Evolutionary conservation across 108 stramenopile species (phyloP), one percentile per base, ranked within the genome.

Genomic region (Cyclotella sp.): DNA sequence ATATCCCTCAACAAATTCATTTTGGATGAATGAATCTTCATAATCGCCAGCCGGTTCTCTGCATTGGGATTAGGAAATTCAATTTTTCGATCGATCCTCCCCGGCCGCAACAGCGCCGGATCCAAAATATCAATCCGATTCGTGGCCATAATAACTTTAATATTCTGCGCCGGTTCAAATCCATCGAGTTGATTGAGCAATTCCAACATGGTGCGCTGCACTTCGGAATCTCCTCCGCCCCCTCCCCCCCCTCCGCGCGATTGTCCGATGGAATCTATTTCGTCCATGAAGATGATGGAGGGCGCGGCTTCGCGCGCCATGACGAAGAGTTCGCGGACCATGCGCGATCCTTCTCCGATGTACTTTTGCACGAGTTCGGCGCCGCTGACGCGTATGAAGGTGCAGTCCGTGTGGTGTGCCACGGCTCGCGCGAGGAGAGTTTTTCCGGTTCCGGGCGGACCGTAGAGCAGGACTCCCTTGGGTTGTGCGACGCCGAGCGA

Each of bases 261-360:
- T 43, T 86, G 84, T 16, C 99, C 99, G 68, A 99, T 98, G 76
- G 96, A 96, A 78, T 99, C 99, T 75, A 99, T 97, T 82, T 99
- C 99, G 79, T 99, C 99, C 99, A 99, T 99, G 75, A 99, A 99
- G 71, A 99, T 99, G 81, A 99, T 99, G 68, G 90, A 91, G 13
- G 99, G 99, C 15, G 98, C 96, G 0, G 97, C 97, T 86, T 99
- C 98, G 22, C 98, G 92, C 27, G 99, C 99, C 98, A 99, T 99
- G 72, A 99, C 96, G 78, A 99, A 99, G 44, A 99, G 88, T 89
- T 99, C 99, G 46, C 99, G 95, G 29, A 99, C 99, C 99, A 99
- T 99, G 18, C 98, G 89, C 18, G 94, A 93, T 68, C 99, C 99
- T 73, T 99, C 99, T n/a, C 99, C 99, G 63, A 99, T 99, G 87